Evolutionary conservation across 176 grass and related monocot genomes (phyloP), one percentile per base, ranked within the genome.

Genomic region (Paspalum notatum): DNA sequence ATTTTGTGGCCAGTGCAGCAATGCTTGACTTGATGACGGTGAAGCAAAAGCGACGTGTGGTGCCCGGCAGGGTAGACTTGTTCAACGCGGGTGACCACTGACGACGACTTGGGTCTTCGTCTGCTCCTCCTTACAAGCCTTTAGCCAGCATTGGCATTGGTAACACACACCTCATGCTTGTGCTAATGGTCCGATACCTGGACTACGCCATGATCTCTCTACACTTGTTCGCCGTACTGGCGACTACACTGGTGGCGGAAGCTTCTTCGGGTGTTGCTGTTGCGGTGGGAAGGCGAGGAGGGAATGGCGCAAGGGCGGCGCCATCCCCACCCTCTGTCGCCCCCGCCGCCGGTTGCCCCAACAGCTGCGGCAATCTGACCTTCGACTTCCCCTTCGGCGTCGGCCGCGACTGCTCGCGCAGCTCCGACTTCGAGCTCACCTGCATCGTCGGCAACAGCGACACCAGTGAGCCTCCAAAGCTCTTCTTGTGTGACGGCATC

Each of bases 301-400:
- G 4, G 5, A 18, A 0, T 53, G 50, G 50, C 50, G 50, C 16
- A 6, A 53, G 50, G 15, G 50, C 50, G 15, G n/a, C n/a, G n/a
- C n/a, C n/a, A n/a, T n/a, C n/a, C n/a, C n/a, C n/a, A n/a, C 76
- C 76, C 42, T 79, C 76, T 65, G 39, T 16, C 14, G 12, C 20
- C 2, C 25, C 17, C 12, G 26, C 32, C 7, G 22, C 80, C 22
- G 24, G 43, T n/a, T 85, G 82, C 27, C 63, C 62, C 2, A 78
- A 2, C 18, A 70, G 12, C 5, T 70, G 73, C 25, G 82, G 82
- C 38, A 40, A 85, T 20, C 17, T 55, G 6, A 85, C 41, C 48
- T 21, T 78, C 62, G 24, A 62, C 24, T 87, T 58, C 26, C 84
- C 84, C 27, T 87, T 87, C 24, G 76, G 84, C 37, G 12, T 87